These are phyloP conservation scores for Colletotrichum eremochloae DNA, from an alignment of 2,329 filamentous ascomycete species.

Conservation along the genomic window DNA sequence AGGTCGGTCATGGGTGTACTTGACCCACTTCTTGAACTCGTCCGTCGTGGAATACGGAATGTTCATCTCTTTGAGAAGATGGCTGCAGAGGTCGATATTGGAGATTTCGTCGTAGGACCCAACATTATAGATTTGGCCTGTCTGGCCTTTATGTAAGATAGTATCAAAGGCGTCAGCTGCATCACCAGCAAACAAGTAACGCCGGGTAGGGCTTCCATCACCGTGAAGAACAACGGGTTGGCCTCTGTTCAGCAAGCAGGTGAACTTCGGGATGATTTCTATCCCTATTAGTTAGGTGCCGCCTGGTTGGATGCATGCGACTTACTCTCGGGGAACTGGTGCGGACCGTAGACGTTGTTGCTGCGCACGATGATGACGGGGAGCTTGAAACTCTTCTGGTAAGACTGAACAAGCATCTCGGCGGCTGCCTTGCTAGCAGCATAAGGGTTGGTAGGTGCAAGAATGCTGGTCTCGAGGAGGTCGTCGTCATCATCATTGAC, in stretches of 20 bases:
- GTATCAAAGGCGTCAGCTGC: constrained; percentile 87
- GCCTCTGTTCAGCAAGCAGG: constrained; percentile 75
- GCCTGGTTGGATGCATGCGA: constrained; percentile 1
- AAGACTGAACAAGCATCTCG: constrained; percentile 90
- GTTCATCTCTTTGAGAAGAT: constrained; percentile 73
- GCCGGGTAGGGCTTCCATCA: constrained; percentile 78
- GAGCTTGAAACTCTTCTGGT: constrained; percentile 84
- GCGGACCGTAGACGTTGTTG: constrained; percentile 89
- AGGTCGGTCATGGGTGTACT: constrained; percentile 82
- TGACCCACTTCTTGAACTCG: constrained; percentile 74
- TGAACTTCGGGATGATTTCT: constrained; percentile 90
- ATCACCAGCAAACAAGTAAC: constrained; percentile 84
- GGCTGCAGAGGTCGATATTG: constrained; percentile 77
- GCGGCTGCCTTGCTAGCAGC: constrained; percentile 85
- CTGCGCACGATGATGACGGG: constrained; percentile 84
- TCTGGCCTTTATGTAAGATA: constrained; percentile 80
- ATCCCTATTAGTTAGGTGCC: constrained; percentile 37
- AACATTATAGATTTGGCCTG: constrained; percentile 86
- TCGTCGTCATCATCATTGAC: constrained; percentile 80
- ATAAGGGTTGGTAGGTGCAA: constrained; percentile 86
- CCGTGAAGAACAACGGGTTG: constrained; percentile 81
- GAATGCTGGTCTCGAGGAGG: constrained; percentile 78
- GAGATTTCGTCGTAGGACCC: constrained; percentile 83
- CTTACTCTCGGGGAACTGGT: constrained; percentile 87
- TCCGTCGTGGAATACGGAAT: constrained; percentile 64